A percentile compares a stretch with the other conserved stretches of the same genome.
Evolutionary conservation across 1,284 basidiomycete genomes (phyloP).

Genomic region (Neonothopanus nambi): DNA sequence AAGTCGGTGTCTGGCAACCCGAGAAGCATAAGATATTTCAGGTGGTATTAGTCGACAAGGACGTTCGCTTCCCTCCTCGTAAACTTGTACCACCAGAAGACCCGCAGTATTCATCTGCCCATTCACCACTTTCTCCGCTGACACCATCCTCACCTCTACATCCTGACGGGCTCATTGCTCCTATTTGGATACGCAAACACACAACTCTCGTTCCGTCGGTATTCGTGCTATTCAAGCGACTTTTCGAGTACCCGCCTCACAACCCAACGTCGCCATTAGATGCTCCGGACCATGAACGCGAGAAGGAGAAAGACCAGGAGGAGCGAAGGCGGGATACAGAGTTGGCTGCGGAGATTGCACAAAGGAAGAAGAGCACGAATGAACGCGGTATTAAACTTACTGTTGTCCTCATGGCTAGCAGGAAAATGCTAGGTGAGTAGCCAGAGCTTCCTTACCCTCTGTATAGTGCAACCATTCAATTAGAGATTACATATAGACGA

Average conservation of each 20-base stretch:
- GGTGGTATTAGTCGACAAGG: constrained; percentile 80
- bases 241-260: constrained; percentile 65
- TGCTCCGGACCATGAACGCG: constrained; percentile 48
- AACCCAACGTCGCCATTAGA: constrained; percentile 53
- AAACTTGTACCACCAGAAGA: constrained; percentile 69
- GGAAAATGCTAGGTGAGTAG: constrained; percentile 74
- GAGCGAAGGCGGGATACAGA: constrained; percentile 65
- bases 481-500: constrained; percentile 57
- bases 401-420: constrained; percentile 89
- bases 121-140: constrained; percentile 90
- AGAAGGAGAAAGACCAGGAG: constrained; percentile 59
- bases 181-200: constrained; percentile 97
- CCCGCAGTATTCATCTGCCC: constrained; percentile 51
- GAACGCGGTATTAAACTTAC: constrained; percentile 94
- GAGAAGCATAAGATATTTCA: constrained; percentile 77
- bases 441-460: neutral
- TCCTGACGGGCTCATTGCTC: constrained; percentile 94
- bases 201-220: constrained; percentile 88
- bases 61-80: constrained; percentile 82
- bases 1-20: constrained; percentile 62
- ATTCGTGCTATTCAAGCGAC: constrained; percentile 85
- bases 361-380: constrained; percentile 74
- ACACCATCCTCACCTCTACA: constrained; percentile 86
- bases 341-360: constrained; percentile 75
- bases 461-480: neutral